A percentile compares a stretch with the other conserved stretches of the same genome.
Evolutionary conservation across 192 early-diverging fungal species (phyloP).

Genomic region (Coemansia sp.): DNA sequence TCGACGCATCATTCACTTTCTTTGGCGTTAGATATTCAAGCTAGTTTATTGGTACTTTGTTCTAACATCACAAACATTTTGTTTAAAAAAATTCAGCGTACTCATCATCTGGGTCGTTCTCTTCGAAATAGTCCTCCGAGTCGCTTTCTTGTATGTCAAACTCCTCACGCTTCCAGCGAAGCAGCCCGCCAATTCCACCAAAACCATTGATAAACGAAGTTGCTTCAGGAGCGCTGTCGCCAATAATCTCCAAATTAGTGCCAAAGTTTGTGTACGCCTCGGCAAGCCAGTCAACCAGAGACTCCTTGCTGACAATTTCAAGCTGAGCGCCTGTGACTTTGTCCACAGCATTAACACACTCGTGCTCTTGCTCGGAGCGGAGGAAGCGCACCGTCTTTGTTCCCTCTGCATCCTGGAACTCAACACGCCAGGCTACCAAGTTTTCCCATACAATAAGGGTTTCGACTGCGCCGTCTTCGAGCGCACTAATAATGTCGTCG

Average conservation of each 20-base stretch:
- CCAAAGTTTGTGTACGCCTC: constrained; percentile 97
- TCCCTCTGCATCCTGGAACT: constrained; percentile 73
- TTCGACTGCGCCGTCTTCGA: constrained; percentile 99
- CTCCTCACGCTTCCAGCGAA: constrained; percentile 97
- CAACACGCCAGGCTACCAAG: constrained; percentile 77
- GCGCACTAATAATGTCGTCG: constrained; percentile 91
- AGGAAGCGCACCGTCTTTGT: constrained; percentile 71
- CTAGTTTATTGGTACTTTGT: too few species aligned
- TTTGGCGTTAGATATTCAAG: too few species aligned
- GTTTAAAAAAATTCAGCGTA: constrained; percentile 70
- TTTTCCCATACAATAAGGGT: constrained; percentile 97
- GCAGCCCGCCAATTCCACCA: constrained; percentile 94
- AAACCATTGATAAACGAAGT: constrained; percentile 98
- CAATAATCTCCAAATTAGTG: constrained; percentile 91
- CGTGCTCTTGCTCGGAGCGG: constrained; percentile 83
- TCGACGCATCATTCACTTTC: too few species aligned
- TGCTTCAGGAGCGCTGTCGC: constrained; percentile 93
- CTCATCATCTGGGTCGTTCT: constrained; percentile 96
- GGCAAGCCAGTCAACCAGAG: constrained; percentile 96
- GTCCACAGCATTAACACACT: constrained; percentile 70
- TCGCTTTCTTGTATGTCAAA: constrained; percentile 66
- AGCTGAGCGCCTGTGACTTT: constrained; percentile 69
- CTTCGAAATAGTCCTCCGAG: constrained; percentile 76
- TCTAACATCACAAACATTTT: too few species aligned
- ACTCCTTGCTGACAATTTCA: constrained; percentile 77